Evolutionary conservation across 345 rosid species (phyloP).

Genomic region (Rhizophora mangle): DNA sequence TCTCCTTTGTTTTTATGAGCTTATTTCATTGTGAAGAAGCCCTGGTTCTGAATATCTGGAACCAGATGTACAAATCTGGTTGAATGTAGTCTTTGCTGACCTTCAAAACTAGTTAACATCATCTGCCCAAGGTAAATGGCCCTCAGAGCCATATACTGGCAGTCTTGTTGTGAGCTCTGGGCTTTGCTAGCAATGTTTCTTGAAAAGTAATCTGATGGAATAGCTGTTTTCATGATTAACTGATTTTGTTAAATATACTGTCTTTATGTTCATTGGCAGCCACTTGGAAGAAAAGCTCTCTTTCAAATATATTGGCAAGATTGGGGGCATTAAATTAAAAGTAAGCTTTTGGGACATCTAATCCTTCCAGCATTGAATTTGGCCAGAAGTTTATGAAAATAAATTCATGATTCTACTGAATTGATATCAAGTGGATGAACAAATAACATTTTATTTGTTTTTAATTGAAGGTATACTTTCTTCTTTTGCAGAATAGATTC

Average conservation of each 20-base stretch:
- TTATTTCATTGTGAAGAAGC: too few relatives aligned
- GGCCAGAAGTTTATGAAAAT: too few relatives aligned
- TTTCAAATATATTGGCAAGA: too few relatives aligned
- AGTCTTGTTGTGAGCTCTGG: slow-evolving; percentile 24
- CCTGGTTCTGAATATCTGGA: too few relatives aligned
- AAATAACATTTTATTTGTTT: not conserved
- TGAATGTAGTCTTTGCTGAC: slow-evolving; percentile 23
- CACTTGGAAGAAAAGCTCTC: not conserved
- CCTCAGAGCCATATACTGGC: slow-evolving; percentile 22
- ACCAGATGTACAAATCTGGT: not conserved
- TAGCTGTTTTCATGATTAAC: not conserved
- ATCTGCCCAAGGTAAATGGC: slow-evolving; percentile 30
- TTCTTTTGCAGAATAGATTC: slow-evolving; percentile 14
- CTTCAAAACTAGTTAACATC: slow-evolving; percentile 21
- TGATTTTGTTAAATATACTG: not conserved
- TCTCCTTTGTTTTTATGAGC: too few relatives aligned
- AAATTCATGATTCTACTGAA: too few relatives aligned
- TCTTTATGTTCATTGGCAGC: not conserved
- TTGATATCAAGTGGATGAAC: too few relatives aligned
- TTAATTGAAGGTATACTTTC: slow-evolving; percentile 13
- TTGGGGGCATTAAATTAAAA: not conserved
- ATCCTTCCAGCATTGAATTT: not conserved
- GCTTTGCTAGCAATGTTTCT: slow-evolving; percentile 19
- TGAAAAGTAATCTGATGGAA: not conserved
- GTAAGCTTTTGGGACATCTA: not conserved